Percentiles rank a stretch among this genome's conserved stretches.
Evolutionary conservation across 1,284 basidiomycete genomes (phyloP).

Genomic region (Inonotus hispidus): DNA sequence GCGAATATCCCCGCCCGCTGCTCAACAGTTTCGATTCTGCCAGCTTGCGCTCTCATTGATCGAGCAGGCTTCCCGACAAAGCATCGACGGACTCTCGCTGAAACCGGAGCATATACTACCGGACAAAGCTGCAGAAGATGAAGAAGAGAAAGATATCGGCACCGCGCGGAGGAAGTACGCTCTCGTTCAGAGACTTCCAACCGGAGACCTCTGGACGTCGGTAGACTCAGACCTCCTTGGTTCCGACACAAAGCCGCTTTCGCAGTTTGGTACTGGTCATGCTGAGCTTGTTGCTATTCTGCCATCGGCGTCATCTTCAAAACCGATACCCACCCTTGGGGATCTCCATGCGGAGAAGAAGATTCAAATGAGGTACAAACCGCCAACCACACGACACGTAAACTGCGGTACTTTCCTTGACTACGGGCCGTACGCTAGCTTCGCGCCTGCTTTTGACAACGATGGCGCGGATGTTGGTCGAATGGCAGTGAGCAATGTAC

Average conservation of each 20-base stretch:
- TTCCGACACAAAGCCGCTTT: conserved; percentile 35
- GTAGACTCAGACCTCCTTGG: conserved; percentile 43
- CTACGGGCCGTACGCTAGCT: conserved; percentile 68
- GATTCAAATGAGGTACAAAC: conserved; percentile 31
- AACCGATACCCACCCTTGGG: conserved; percentile 32
- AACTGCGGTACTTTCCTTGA: conserved; percentile 65
- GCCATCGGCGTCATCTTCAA: conserved; percentile 43
- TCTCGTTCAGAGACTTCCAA: conserved; percentile 68
- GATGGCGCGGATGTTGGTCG: conserved; percentile 62
- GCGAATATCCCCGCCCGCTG: conserved; percentile 51
- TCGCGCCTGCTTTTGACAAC: conserved; percentile 73
- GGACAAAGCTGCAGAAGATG: conserved; percentile 24
- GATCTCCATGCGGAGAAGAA: conserved; percentile 30
- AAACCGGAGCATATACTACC: conserved; percentile 41
- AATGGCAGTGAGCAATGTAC: conserved; percentile 49
- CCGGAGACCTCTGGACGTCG: conserved; percentile 75
- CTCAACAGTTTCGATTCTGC: conserved; percentile 69
- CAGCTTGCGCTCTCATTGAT: conserved; percentile 64
- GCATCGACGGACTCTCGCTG: conserved; percentile 38
- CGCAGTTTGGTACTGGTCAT: conserved; percentile 51
- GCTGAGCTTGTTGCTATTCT: conserved; percentile 71
- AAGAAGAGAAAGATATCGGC: conserved; percentile 25
- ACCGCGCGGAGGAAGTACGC: conserved; percentile 48
- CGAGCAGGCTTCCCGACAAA: conserved; percentile 55
- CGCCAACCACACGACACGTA: conserved; percentile 45